Evolutionary conservation across 2,329 filamentous ascomycete species (phyloP).

Genomic region (Penicillium expansum): DNA sequence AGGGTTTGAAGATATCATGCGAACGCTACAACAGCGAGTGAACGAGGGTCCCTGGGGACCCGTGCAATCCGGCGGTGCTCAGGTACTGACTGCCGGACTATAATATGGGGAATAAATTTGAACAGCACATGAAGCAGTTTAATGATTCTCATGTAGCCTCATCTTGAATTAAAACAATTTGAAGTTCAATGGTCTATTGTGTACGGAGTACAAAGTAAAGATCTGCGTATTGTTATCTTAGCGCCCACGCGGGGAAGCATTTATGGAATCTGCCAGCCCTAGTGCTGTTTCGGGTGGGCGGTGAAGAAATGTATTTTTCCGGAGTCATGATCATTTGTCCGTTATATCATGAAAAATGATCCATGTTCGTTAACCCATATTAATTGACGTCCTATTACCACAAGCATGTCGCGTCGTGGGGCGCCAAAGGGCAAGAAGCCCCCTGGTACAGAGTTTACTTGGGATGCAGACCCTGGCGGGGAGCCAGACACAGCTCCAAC

Average conservation of each 20-base stretch:
- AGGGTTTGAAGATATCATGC: conserved; percentile 42
- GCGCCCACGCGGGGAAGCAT: conserved; percentile 10
- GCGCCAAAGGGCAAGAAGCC: conserved; percentile 39
- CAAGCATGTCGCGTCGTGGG: conserved; percentile 41
- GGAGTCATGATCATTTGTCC: conserved; percentile 4
- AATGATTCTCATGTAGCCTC: neutral
- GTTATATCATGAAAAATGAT: neutral
- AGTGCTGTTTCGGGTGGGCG: conserved; percentile 14
- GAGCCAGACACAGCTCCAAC: conserved; percentile 45
- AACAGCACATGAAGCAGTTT: neutral
- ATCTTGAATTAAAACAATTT: neutral
- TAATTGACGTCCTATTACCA: neutral
- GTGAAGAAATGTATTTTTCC: conserved; percentile 23
- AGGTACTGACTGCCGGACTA: conserved; percentile 38
- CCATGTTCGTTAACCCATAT: neutral
- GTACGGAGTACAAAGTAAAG: neutral
- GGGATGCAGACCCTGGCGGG: conserved; percentile 41
- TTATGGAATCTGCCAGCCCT: conserved; percentile 10
- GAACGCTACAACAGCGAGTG: conserved; percentile 40
- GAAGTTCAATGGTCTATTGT: neutral
- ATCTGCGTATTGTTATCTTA: conserved; percentile 20
- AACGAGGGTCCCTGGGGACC: conserved; percentile 45
- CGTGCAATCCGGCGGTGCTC: conserved; percentile 28
- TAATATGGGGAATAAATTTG: conserved; percentile 15
- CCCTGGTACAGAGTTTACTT: conserved; percentile 44